Percentiles rank a stretch among this genome's conserved stretches.
Evolutionary conservation across 441 rosid genomes (phyloP).

Genomic region (Dalechampia spathulata): DNA sequence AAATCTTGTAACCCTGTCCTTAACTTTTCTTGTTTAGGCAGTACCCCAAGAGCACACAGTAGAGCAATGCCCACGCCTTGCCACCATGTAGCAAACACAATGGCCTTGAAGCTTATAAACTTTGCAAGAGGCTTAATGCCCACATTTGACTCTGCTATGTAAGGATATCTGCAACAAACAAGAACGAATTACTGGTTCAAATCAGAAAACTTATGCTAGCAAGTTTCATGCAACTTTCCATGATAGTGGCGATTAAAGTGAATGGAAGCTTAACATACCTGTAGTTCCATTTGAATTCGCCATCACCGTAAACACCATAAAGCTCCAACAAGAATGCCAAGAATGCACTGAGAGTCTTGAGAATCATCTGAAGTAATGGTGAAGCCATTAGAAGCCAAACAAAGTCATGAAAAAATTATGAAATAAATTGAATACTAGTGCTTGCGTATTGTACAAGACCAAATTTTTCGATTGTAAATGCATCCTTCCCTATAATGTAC

Average conservation of each 20-base stretch:
- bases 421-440: not conserved
- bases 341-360: slow-evolving; percentile 75
- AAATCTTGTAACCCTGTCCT: slow-evolving; percentile 68
- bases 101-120: slow-evolving; percentile 90
- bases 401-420: not conserved
- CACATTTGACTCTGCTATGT: slow-evolving; percentile 86
- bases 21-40: slow-evolving; percentile 51
- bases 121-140: slow-evolving; percentile 84
- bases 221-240: too few species aligned
- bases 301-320: slow-evolving; percentile 67
- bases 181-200: not conserved
- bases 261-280: slow-evolving; percentile 34
- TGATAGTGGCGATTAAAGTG: too few species aligned
- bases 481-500: slow-evolving; percentile 47
- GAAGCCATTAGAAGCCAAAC: slow-evolving; percentile 11
- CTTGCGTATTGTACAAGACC: slow-evolving; percentile 91
- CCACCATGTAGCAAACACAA: slow-evolving; percentile 97
- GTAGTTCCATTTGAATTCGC: slow-evolving; percentile 77
- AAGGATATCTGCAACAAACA: slow-evolving; percentile 58
- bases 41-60: slow-evolving; percentile 46
- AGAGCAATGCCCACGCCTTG: slow-evolving; percentile 78
- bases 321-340: slow-evolving; percentile 65
- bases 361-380: slow-evolving; percentile 65
- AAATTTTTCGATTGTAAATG: slow-evolving; percentile 57
- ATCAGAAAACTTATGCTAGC: not conserved